Evolutionary conservation across 345 rosid species (phyloP), one percentile per base, ranked within the genome.

Genomic region (Populus davidiana): DNA sequence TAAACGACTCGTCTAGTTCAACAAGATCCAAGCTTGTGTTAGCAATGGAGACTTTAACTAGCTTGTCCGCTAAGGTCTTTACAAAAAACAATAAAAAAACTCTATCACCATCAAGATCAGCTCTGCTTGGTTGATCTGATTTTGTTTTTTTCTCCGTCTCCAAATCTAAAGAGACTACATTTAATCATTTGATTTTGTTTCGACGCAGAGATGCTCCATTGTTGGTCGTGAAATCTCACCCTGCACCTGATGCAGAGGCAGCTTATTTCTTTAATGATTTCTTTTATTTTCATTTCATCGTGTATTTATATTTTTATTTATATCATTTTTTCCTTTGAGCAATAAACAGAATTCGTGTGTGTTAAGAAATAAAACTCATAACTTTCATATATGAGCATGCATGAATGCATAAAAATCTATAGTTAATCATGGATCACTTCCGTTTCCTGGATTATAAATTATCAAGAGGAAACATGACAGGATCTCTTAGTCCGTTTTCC

Each of bases 41-140:
- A n/a, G n/a, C 27, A 41, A 74, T 80, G 82, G 79, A 66, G 38
- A 67, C 79, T 69, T 38, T 80, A 27, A 80, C 71, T 18, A 52
- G 78, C 82, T 70, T 80, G 70, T 63, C 75, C 52, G 12, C 71
- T 5, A 65, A 64, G 44, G 38, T 80, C 47, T 75, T 70, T 11
- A 33, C 79, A 35, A 75, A 27, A 80, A 70, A 29, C 49, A 17
- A 9, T 4, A 25, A 39, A 59, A 70, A 8, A 36, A 49, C 44
- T 49, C 6, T 18, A 14, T 49, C 52, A 27, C 47, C 71, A 8
- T 56, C 70, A 1, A 44, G 6, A 17, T 41, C 35, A 69, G 16
- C 82, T 61, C 49, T n/a, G 1, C 71, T 16, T 36, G 75, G 47
- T 36, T 72, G 20, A 25, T 75, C 61, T 36, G 67, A 75, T n/a